phyloP scores from a whole-genome alignment of 441 rosid species.

The Lepidium campestre region DNA sequence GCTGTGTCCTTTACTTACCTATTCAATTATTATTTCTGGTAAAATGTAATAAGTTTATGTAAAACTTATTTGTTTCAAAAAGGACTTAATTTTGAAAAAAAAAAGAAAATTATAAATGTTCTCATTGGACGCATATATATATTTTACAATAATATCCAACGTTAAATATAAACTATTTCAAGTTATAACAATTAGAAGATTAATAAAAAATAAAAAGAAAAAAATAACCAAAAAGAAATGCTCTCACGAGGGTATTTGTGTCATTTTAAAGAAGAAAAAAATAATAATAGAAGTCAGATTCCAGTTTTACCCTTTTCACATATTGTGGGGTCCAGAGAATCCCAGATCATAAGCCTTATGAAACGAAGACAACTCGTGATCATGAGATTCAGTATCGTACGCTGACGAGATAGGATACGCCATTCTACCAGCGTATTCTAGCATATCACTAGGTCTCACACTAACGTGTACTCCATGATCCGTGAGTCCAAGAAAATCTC shows the following conservation, averaged over 20 bases:
- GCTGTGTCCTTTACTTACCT: background rate
- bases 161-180: background rate
- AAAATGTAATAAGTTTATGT: background rate
- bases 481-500: constrained; percentile 89
- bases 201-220: background rate
- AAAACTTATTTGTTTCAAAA: background rate
- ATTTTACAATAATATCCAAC: background rate
- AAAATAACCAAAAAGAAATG: constrained; percentile 4
- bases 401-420: constrained; percentile 44
- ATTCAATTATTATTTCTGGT: background rate
- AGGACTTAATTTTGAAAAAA: background rate
- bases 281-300: constrained; percentile 6
- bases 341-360: constrained; percentile 52
- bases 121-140: background rate
- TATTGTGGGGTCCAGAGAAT: constrained; percentile 36
- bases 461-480: constrained; percentile 38
- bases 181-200: background rate
- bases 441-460: constrained; percentile 41
- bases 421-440: constrained; percentile 45
- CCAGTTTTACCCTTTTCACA: constrained; percentile 15
- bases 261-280: too few relatives aligned
- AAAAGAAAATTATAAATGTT: background rate
- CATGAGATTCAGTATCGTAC: constrained; percentile 20
- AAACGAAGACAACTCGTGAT: constrained; percentile 42
- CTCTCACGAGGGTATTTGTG: too few relatives aligned